phyloP scores from a whole-genome alignment of 495 filamentous ascomycete species.

The Xylaria curta region DNA sequence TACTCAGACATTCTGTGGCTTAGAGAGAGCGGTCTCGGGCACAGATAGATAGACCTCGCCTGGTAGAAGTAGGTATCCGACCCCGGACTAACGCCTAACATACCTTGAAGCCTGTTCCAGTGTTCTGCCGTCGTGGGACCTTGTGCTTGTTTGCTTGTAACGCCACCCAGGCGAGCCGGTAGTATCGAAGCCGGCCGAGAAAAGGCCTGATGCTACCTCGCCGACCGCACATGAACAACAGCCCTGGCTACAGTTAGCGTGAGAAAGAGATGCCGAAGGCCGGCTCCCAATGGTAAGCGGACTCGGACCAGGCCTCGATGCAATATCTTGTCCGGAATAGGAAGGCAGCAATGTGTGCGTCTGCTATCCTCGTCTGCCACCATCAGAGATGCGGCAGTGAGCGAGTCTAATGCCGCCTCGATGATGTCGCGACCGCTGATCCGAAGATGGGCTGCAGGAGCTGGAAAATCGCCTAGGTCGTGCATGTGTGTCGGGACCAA shows the following conservation, averaged over 20 bases:
- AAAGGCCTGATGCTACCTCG: slow-evolving; percentile 21
- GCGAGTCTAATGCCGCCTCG: slow-evolving; percentile 17
- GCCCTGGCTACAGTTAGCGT: slow-evolving; percentile 7
- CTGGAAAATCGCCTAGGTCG: slow-evolving; percentile 19
- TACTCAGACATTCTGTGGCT: slow-evolving; percentile 18
- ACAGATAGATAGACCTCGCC: slow-evolving; percentile 8
- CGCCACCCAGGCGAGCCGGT: slow-evolving; percentile 22
- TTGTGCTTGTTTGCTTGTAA: slow-evolving; percentile 1
- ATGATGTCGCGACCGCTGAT: slow-evolving; percentile 18
- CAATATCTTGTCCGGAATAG: slow-evolving; percentile 24
- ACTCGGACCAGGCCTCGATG: slow-evolving; percentile 10
- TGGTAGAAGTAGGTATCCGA: slow-evolving; percentile 17
- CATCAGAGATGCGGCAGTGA: slow-evolving; percentile 15
- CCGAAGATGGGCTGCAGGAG: slow-evolving; percentile 22
- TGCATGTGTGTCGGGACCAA: slow-evolving; percentile 17
- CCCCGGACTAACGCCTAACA: slow-evolving; percentile 14
- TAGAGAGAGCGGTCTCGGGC: slow-evolving; percentile 13
- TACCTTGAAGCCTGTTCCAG: not conserved
- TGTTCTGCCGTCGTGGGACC: no score
- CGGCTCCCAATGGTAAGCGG: slow-evolving; percentile 24
- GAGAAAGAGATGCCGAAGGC: slow-evolving; percentile 24
- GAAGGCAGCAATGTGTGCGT: slow-evolving; percentile 20
- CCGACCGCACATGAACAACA: slow-evolving; percentile 23
- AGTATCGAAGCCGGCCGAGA: slow-evolving; percentile 23
- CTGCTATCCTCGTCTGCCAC: slow-evolving; percentile 6